Percentiles rank a stretch among this genome's conserved stretches.
Conservation (phyloP, 2,329 filamentous ascomycete genomes). For the Paecilomyces dactylethromorphus region DNA sequence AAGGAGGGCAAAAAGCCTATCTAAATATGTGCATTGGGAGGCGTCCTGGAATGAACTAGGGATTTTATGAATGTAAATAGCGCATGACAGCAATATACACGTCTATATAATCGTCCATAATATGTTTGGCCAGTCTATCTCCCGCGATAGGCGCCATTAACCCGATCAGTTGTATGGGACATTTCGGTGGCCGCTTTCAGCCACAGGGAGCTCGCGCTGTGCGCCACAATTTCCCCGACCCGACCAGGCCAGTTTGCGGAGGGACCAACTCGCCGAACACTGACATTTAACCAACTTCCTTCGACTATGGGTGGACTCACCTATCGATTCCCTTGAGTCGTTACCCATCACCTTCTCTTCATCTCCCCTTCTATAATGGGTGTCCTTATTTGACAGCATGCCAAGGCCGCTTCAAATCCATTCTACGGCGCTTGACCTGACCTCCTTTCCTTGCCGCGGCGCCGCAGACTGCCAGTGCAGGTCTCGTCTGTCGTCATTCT, state of each 20-base stretch:
- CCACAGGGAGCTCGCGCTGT: background rate
- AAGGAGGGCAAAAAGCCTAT: background rate
- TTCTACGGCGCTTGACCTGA: conserved; percentile 6
- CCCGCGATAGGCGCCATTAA: too few species aligned
- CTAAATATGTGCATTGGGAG: background rate
- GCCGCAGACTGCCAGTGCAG: conserved; percentile 6
- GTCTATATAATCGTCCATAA: too few species aligned
- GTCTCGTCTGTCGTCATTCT: conserved; percentile 9
- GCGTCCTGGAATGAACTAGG: background rate
- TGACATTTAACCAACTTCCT: background rate
- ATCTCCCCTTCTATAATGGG: conserved; percentile 4
- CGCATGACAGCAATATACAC: background rate
- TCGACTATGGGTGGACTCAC: background rate
- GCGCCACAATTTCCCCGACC: background rate
- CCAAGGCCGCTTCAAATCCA: conserved; percentile 12
- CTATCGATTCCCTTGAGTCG: background rate
- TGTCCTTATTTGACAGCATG: conserved; percentile 20
- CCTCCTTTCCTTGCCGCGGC: conserved; percentile 7
- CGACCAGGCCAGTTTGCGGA: background rate
- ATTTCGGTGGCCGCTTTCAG: background rate
- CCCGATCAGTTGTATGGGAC: background rate
- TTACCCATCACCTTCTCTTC: conserved; percentile 6
- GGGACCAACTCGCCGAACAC: background rate
- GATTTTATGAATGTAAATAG: background rate
- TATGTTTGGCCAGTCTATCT: too few species aligned